phyloP scores from a whole-genome alignment of 2,329 filamentous ascomycete genomes.

The Trichoderma endophyticum region DNA sequence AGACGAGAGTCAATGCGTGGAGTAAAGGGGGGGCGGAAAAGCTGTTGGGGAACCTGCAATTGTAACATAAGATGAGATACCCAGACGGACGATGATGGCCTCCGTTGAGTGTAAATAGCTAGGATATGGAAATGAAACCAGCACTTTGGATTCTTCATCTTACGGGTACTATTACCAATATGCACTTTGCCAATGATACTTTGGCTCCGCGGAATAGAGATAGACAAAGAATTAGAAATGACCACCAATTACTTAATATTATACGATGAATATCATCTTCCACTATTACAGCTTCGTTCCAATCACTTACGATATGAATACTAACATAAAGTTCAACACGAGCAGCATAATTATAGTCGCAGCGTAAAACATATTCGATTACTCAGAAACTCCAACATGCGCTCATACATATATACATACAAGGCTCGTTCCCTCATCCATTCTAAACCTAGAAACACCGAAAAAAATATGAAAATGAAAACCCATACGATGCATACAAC shows the following conservation, averaged over 20 bases:
- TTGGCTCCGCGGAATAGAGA: not conserved
- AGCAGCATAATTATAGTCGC: not conserved
- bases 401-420: not conserved
- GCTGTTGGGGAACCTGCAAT: slow-evolving; percentile 24
- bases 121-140: not conserved
- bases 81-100: not conserved
- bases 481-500: not conserved
- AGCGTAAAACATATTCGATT: not conserved
- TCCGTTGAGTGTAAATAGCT: not conserved
- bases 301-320: not conserved
- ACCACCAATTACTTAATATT: not conserved
- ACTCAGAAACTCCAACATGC: not conserved
- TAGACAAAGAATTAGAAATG: not conserved
- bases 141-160: not conserved
- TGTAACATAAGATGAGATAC: not conserved
- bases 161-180: not conserved
- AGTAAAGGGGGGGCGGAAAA: slow-evolving; percentile 49
- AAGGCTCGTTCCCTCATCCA: not conserved
- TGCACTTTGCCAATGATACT: not conserved
- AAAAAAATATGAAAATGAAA: not conserved
- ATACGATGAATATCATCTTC: not conserved
- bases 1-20: slow-evolving; percentile 64
- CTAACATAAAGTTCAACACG: not conserved
- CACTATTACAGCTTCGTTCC: not conserved
- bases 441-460: not conserved